Evolutionary conservation across 2,329 filamentous ascomycete genomes (phyloP).

Genomic region (Penicillium sp.): DNA sequence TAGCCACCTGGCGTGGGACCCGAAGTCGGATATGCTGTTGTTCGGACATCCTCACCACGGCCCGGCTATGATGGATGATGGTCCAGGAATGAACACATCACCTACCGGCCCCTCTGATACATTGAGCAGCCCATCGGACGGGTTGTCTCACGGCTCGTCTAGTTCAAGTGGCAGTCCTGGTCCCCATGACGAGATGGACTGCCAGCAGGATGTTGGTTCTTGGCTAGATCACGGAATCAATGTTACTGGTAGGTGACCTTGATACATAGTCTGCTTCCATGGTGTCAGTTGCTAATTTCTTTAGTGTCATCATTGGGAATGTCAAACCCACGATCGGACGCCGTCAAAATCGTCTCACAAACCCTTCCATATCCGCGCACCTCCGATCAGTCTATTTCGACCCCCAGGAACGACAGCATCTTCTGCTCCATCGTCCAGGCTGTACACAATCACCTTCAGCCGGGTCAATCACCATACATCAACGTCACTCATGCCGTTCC

Average conservation of each 20-base stretch:
- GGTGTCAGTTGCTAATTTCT: conserved; percentile 4
- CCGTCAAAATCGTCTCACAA: conserved; percentile 61
- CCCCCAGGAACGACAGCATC: conserved; percentile 39
- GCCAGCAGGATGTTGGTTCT: conserved; percentile 30
- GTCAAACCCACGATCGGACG: conserved; percentile 40
- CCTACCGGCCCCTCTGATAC: conserved; percentile 30
- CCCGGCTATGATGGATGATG: conserved; percentile 27
- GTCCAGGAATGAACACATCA: conserved; percentile 28
- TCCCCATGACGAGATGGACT: conserved; percentile 33
- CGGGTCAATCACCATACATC: conserved; percentile 58
- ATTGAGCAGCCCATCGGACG: conserved; percentile 32
- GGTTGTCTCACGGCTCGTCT: conserved; percentile 31
- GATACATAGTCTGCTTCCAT: background rate
- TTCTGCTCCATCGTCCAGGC: conserved; percentile 57
- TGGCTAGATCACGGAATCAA: conserved; percentile 42
- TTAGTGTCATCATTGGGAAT: conserved; percentile 40
- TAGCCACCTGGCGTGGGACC: conserved; percentile 40
- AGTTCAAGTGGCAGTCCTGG: conserved; percentile 33
- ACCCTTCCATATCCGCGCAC: conserved; percentile 57
- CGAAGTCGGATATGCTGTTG: conserved; percentile 31
- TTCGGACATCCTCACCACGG: conserved; percentile 27
- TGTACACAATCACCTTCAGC: conserved; percentile 55
- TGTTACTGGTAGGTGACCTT: conserved; percentile 33
- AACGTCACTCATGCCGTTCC: conserved; percentile 66
- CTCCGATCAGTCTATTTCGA: conserved; percentile 32